phyloP scores from a whole-genome alignment of 805 yeast genomes.

The Candida endomychidarum region DNA sequence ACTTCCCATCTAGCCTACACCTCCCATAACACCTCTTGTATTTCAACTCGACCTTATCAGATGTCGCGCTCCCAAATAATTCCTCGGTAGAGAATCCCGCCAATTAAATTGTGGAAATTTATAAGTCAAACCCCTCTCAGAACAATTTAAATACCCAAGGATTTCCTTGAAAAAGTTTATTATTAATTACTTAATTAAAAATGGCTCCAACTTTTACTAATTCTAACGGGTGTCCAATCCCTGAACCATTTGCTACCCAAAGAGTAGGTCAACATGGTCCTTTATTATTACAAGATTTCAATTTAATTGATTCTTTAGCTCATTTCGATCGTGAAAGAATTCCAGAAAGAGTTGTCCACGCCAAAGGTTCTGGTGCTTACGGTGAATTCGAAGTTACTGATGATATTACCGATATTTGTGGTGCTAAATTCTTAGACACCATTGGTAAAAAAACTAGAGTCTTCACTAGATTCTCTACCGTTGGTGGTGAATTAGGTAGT shows the following conservation, averaged over 20 bases:
- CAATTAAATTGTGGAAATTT: constrained; percentile 8
- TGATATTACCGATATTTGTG: constrained; percentile 71
- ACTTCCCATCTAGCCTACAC: no score
- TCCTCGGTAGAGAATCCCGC: constrained; percentile 7
- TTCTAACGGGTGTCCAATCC: constrained; percentile 74
- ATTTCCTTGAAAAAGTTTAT: not conserved
- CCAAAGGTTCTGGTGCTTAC: constrained; percentile 90
- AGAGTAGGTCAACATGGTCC: constrained; percentile 79
- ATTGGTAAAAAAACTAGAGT: constrained; percentile 80
- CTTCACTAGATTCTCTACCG: constrained; percentile 78
- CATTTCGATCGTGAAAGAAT: constrained; percentile 89
- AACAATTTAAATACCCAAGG: constrained; percentile 1
- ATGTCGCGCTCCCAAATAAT: constrained; percentile 1
- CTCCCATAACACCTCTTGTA: not conserved
- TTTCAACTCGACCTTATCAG: not conserved
- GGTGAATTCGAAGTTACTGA: constrained; percentile 87
- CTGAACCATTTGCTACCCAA: constrained; percentile 75
- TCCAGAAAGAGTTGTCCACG: constrained; percentile 92
- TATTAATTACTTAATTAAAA: not conserved
- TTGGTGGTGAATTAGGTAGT: constrained; percentile 81
- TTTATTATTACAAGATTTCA: constrained; percentile 75
- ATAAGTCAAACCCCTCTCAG: constrained; percentile 3
- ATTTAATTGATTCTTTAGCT: constrained; percentile 75
- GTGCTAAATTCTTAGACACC: constrained; percentile 66
- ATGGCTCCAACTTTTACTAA: constrained; percentile 67